Base-by-base conservation (phyloP, 164 flowering plant species). In the Vitis cinerea region DNA sequence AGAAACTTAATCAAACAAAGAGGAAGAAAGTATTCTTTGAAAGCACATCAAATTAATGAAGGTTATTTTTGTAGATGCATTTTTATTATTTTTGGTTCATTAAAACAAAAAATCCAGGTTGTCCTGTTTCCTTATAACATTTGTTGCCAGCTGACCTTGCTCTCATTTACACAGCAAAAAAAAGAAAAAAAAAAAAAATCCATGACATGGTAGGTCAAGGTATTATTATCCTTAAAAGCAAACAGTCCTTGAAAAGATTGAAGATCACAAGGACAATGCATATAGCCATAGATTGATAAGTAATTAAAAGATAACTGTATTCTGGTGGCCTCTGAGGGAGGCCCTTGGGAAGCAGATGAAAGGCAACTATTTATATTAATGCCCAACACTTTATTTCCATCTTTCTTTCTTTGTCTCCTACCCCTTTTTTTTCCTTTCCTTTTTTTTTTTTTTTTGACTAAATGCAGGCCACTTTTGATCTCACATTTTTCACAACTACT, bases 71-170 rank as follows among this genome's bases (percentile, higher is more conserved):
- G 1, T 8, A n/a, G 1, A 37, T 13, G n/a, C 5, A 53, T 53
- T 13, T 53, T 13, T 53, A 53, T 53, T 13, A 0, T 0, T 8
- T 14, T 51, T 59, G 12, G 44, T 30, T 37, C 12, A 54, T 50
- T 16, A 65, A 37, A 62, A 50, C 37, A 15, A 54, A 23, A 54
- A 4, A 11, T 52, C 63, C 67, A 58, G 76, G 71, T 73, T 73
- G 67, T 61, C 73, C 65, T 64, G 70, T 69, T 74, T 65, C 59
- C 54, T 27, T 60, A 37, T 51, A 15, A 10, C 57, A 64, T 50
- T 29, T 55, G 10, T 44, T 53, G 54, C 64, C 73, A 74, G 56
- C 69, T 61, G 27, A 64, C 6, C 61, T 51, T n/a, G 9, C 65
- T 51, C 58, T 68, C 29, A 15, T 13, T 23, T 49, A 50, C 16